phyloP scores from a whole-genome alignment of 1,284 basidiomycete species.

The Cystobasidium slooffiae region DNA sequence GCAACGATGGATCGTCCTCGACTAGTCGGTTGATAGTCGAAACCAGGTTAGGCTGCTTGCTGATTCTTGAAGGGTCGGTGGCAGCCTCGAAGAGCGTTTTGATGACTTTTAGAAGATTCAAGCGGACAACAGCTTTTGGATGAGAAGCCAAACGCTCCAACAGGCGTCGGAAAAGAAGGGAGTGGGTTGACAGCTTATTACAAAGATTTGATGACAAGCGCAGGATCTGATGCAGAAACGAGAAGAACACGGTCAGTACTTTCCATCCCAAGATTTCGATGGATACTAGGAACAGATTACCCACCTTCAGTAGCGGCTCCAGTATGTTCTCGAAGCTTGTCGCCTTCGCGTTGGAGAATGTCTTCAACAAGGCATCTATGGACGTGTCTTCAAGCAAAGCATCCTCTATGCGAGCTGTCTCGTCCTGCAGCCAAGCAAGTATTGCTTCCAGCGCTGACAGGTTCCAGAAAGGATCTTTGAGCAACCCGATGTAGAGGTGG shows the following conservation, averaged over 20 bases:
- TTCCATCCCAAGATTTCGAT: not conserved
- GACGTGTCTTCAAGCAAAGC: conserved; percentile 72
- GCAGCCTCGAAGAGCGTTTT: conserved; percentile 77
- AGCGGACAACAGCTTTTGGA: conserved; percentile 80
- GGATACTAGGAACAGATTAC: not conserved
- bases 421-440: conserved; percentile 91
- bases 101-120: conserved; percentile 85
- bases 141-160: conserved; percentile 78
- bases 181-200: conserved; percentile 71
- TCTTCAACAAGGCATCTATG: conserved; percentile 73
- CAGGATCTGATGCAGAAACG: conserved; percentile 65
- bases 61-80: conserved; percentile 72
- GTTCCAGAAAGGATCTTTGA: conserved; percentile 94
- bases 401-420: conserved; percentile 90
- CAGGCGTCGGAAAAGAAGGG: conserved; percentile 82
- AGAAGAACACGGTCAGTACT: not conserved
- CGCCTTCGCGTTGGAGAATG: conserved; percentile 84
- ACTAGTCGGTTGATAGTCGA: conserved; percentile 78
- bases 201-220: conserved; percentile 77
- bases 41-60: conserved; percentile 75
- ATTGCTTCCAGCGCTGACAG: conserved; percentile 90
- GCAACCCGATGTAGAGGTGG: conserved; percentile 75
- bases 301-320: conserved; percentile 66
- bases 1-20: conserved; percentile 79
- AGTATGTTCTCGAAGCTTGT: conserved; percentile 93